Percentiles rank a stretch among this genome's conserved stretches.
Evolutionary conservation across 2,329 filamentous ascomycete species (phyloP).

Genomic region (Aspergillus carbonarius): DNA sequence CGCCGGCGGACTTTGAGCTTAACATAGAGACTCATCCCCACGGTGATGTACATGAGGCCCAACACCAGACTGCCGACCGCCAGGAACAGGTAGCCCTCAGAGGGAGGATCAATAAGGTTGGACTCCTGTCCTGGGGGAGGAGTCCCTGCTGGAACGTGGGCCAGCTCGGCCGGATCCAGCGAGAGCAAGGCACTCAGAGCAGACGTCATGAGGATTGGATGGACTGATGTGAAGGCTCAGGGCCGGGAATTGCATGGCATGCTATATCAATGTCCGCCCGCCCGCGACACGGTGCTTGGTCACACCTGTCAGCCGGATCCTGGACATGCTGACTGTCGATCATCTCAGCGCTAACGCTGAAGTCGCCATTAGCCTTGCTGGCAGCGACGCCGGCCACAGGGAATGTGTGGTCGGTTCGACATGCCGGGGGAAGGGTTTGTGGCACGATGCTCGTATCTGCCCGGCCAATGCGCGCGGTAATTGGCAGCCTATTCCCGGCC

Average conservation of each 20-base stretch:
- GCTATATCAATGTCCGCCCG: background rate
- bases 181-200: background rate
- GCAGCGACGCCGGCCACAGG: too few species aligned
- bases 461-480: too few species aligned
- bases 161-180: background rate
- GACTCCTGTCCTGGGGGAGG: background rate
- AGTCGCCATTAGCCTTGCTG: too few species aligned
- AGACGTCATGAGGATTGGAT: background rate
- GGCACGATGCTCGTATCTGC: too few species aligned
- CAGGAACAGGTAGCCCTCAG: background rate
- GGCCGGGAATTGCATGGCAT: background rate
- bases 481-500: too few species aligned
- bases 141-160: background rate
- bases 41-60: background rate
- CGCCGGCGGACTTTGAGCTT: background rate
- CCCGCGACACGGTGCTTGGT: too few species aligned
- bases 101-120: background rate
- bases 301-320: background rate
- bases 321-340: too few species aligned
- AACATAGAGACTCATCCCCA: background rate
- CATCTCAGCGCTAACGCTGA: too few species aligned
- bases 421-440: too few species aligned
- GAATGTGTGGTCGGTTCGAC: too few species aligned
- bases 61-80: background rate
- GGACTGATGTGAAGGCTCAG: background rate